Percentiles rank a stretch among this genome's conserved stretches.
phyloP scores from a whole-genome alignment of 192 early-diverging fungal genomes.

The Backusella sp. region DNA sequence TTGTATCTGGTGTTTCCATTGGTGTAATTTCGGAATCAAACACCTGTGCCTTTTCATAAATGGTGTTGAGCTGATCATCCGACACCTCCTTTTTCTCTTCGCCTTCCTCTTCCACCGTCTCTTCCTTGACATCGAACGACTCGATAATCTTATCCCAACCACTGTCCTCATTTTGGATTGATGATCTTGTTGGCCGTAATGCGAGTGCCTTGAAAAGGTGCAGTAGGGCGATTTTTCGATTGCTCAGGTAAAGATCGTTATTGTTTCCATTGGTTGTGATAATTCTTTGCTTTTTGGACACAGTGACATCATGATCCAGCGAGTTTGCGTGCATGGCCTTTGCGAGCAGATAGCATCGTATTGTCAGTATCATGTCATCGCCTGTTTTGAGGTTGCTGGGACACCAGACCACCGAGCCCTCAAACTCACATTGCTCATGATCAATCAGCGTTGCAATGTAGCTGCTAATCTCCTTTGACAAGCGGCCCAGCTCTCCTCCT shows the following conservation, averaged over 20 bases:
- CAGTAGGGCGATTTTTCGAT: slow-evolving; percentile 24
- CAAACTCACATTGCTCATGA: slow-evolving; percentile 43
- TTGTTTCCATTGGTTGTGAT: slow-evolving; percentile 1
- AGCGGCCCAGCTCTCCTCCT: slow-evolving; percentile 46
- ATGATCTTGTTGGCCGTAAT: slow-evolving; percentile 18
- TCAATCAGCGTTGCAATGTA: slow-evolving; percentile 51
- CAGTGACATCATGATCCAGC: not conserved
- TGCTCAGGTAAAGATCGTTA: not conserved
- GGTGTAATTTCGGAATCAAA: slow-evolving; percentile 44
- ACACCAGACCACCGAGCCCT: slow-evolving; percentile 41
- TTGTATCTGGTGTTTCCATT: slow-evolving; percentile 44
- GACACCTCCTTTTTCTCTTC: slow-evolving; percentile 45
- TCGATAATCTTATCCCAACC: slow-evolving; percentile 10
- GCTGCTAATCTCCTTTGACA: slow-evolving; percentile 37
- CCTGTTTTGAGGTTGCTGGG: slow-evolving; percentile 32
- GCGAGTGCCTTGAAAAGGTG: slow-evolving; percentile 17
- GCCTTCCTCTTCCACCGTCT: slow-evolving; percentile 4
- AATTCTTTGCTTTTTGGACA: not conserved
- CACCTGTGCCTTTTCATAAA: slow-evolving; percentile 57
- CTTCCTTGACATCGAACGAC: not conserved
- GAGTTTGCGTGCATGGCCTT: slow-evolving; percentile 7
- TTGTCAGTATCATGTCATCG: slow-evolving; percentile 44
- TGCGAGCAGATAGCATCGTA: slow-evolving; percentile 40
- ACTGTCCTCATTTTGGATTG: slow-evolving; percentile 7
- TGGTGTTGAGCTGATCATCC: slow-evolving; percentile 47